These are phyloP conservation scores for Paramecium biaurelia DNA, from an alignment of 73 alveolate species.

Conservation along the genomic window DNA sequence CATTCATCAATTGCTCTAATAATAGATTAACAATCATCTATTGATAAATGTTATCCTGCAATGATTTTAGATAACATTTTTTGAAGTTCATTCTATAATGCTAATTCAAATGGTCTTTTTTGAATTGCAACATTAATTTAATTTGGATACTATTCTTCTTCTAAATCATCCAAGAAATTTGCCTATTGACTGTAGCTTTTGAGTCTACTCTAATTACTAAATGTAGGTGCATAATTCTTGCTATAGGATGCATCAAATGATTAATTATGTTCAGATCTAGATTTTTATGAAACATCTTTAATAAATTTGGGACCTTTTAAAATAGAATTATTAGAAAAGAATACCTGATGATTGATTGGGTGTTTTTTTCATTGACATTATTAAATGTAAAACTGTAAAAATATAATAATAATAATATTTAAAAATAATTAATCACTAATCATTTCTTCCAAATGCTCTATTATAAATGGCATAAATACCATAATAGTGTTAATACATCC, in stretches of 20 bases:
- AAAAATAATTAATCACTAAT: slow-evolving; percentile 2
- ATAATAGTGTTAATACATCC: neutral
- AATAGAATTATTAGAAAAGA: neutral
- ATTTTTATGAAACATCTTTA: neutral
- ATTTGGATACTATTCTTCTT: slow-evolving; percentile 39
- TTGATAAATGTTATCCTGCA: neutral
- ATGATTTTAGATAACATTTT: neutral
- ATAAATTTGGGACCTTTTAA: slow-evolving; percentile 29
- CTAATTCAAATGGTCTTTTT: neutral
- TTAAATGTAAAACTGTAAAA: neutral
- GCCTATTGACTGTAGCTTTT: slow-evolving; percentile 31
- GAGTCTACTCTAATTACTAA: slow-evolving; percentile 15
- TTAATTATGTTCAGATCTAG: slow-evolving; percentile 44
- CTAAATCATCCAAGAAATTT: slow-evolving; percentile 38
- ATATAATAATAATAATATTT: neutral
- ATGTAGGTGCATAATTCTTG: slow-evolving; percentile 5
- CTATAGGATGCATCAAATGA: slow-evolving; percentile 40
- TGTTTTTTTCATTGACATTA: slow-evolving; percentile 48
- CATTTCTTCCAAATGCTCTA: slow-evolving; percentile 22
- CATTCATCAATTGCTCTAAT: slow-evolving; percentile 5
- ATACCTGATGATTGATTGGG: slow-evolving; percentile 26
- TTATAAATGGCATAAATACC: neutral
- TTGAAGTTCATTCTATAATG: slow-evolving; percentile 43
- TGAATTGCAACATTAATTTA: slow-evolving; percentile 27
- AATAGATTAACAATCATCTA: neutral